phyloP scores from a whole-genome alignment of 2,329 filamentous ascomycete genomes.

The Nigrospora sphaerica region DNA sequence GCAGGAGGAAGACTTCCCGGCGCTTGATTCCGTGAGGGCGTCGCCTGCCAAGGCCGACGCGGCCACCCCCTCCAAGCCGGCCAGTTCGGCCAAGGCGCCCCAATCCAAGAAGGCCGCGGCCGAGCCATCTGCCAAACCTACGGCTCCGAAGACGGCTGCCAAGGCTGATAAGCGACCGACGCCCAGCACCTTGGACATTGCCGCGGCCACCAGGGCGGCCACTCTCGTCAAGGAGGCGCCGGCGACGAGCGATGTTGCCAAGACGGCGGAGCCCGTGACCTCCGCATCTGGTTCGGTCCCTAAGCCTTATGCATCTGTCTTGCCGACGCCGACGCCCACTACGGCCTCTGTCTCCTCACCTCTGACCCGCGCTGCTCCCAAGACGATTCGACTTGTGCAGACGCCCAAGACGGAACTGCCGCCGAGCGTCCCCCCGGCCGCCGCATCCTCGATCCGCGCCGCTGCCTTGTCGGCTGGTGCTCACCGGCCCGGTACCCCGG shows the following conservation, averaged over 20 bases:
- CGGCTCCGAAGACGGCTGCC: slow-evolving; percentile 16
- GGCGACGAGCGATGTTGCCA: slow-evolving; percentile 14
- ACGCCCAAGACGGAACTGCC: slow-evolving; percentile 56
- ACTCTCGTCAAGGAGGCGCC: slow-evolving; percentile 11
- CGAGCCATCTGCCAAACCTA: slow-evolving; percentile 13
- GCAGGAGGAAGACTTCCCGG: slow-evolving; percentile 58
- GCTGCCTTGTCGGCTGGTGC: slow-evolving; percentile 19
- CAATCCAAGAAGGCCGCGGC: slow-evolving; percentile 18
- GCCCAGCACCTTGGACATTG: slow-evolving; percentile 39
- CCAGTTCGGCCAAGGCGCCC: slow-evolving; percentile 1
- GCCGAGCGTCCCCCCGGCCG: slow-evolving; percentile 22
- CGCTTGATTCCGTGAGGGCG: slow-evolving; percentile 40
- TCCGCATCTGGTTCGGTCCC: slow-evolving; percentile 22
- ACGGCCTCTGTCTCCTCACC: slow-evolving; percentile 47
- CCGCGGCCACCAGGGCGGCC: slow-evolving; percentile 30
- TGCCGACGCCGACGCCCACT: slow-evolving; percentile 39
- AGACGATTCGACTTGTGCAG: slow-evolving; percentile 63
- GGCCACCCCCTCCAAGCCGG: slow-evolving; percentile 21
- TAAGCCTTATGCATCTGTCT: slow-evolving; percentile 28
- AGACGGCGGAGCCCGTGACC: slow-evolving; percentile 20
- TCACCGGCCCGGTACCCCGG: slow-evolving; percentile 63
- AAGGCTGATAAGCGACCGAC: slow-evolving; percentile 29
- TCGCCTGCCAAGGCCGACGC: slow-evolving; percentile 25
- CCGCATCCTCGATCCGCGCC: slow-evolving; percentile 21
- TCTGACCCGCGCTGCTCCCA: slow-evolving; percentile 43